Evolutionary conservation across 306 rosid genomes (phyloP), one percentile per base, ranked within the genome.

Genomic region (Ormosia semicastrata): DNA sequence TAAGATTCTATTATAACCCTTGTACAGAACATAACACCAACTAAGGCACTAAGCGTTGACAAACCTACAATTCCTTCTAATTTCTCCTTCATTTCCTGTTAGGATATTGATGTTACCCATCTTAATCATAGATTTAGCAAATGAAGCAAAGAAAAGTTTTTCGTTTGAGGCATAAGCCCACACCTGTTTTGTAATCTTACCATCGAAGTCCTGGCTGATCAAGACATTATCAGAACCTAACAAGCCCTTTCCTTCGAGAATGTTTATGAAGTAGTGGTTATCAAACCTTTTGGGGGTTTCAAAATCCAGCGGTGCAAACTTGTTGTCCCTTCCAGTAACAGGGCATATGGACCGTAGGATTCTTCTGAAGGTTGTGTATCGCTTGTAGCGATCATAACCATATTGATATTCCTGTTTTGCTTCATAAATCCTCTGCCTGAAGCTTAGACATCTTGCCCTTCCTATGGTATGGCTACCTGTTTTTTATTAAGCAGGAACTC

Each of bases 391-490:
- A 58, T 95, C 97, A 60, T 75, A 76, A 12, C 84, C 91, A 14
- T 80, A 24, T 37, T 84, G 79, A 1, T 90, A 84, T 63, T 76
- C 89, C 2, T 34, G 64, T 11, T 81, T 74, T 18, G 82, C 12
- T 29, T 95, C 93, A 59, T 95, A 88, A 32, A 86, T 73, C 57
- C 98, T 87, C 75, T 95, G 91, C 63, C 91, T 84, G 89, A 95
- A 91, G 77, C 89, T 95, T 50, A 83, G 0, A 82, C 99, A 95
- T 69, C 92, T 91, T 74, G 98, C 97, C 82, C 87, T 88, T 80
- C 99, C 99, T 18, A 95, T 86, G 37, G 99, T 93, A 83, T 95
- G 99, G 81, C 99, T 88, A 39, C 98, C 98, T 92, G 82, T 37
- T 49, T 59, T 73, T 47, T 65, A 13, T 66, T 2, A 39, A 57